These are phyloP conservation scores for Coemansia sp. DNA, from an alignment of 192 early-diverging fungal genomes.

Conservation along the genomic window DNA sequence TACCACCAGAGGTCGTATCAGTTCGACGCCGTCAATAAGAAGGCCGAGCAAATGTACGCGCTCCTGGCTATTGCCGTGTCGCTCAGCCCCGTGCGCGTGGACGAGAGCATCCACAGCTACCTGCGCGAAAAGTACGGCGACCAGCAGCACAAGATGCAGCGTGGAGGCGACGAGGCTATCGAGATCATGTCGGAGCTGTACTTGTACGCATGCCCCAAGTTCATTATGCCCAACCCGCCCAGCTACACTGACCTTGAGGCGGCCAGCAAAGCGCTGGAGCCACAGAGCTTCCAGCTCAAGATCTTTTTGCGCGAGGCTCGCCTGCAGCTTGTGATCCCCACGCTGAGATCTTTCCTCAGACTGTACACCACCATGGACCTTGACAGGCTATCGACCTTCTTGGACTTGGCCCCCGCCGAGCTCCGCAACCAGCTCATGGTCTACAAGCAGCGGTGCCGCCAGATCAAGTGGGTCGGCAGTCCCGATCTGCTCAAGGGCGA, in stretches of 20 bases:
- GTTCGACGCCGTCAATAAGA: conserved; percentile 89
- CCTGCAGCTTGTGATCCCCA: conserved; percentile 84
- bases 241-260: conserved; percentile 70
- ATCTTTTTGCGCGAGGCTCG: conserved; percentile 85
- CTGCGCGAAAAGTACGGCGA: conserved; percentile 94
- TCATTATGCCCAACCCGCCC: conserved; percentile 87
- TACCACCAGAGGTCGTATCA: conserved; percentile 92
- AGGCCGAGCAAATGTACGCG: conserved; percentile 95
- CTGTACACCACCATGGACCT: conserved; percentile 92
- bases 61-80: conserved; percentile 88
- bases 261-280: conserved; percentile 41
- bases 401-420: conserved; percentile 83
- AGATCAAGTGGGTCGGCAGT: conserved; percentile 79
- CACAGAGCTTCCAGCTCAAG: conserved; percentile 79
- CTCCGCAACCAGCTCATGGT: conserved; percentile 86
- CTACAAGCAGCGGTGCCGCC: conserved; percentile 93
- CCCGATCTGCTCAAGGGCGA: conserved; percentile 84
- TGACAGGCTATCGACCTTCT: conserved; percentile 83
- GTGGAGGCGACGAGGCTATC: conserved; percentile 82
- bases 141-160: conserved; percentile 85
- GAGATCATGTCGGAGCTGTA: conserved; percentile 87
- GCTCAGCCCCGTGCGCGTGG: conserved; percentile 89
- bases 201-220: conserved; percentile 91
- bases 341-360: conserved; percentile 92
- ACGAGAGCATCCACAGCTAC: conserved; percentile 88